Percentiles rank a stretch among this genome's conserved stretches.
Evolutionary conservation across 345 rosid species (phyloP).

Genomic region (Eucalyptus erythrocorys): DNA sequence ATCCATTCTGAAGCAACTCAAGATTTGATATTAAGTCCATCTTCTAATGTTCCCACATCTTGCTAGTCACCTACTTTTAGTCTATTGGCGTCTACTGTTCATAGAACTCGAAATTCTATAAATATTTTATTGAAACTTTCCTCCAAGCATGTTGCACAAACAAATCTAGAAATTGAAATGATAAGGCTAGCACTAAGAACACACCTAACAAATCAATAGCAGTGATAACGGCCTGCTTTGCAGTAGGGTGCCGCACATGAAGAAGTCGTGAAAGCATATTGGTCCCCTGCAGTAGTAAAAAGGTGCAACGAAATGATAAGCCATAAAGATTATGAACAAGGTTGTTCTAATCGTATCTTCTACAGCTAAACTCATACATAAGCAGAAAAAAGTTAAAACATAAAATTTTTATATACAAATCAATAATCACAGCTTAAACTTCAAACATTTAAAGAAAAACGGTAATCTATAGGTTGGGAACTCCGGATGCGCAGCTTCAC

Average conservation of each 20-base stretch:
- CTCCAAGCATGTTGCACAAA: neutral
- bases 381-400: neutral
- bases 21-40: neutral
- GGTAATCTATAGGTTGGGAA: neutral
- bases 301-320: neutral
- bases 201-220: constrained; percentile 93
- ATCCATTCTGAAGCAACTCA: neutral
- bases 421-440: neutral
- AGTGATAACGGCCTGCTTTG: constrained; percentile 96
- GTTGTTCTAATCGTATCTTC: neutral
- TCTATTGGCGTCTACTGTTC: neutral
- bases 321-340: neutral
- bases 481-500: neutral
- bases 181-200: neutral
- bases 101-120: neutral
- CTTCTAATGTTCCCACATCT: neutral
- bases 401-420: neutral
- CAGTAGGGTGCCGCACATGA: constrained; percentile 83
- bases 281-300: constrained; percentile 61
- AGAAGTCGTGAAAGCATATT: constrained; percentile 98
- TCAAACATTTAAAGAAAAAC: neutral
- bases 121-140: neutral
- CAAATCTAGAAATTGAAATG: neutral
- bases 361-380: neutral
- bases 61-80: neutral